A percentile compares a stretch with the other conserved stretches of the same genome.
Conservation (phyloP, 331 rosid genomes). For the Prunus yedoensis region DNA sequence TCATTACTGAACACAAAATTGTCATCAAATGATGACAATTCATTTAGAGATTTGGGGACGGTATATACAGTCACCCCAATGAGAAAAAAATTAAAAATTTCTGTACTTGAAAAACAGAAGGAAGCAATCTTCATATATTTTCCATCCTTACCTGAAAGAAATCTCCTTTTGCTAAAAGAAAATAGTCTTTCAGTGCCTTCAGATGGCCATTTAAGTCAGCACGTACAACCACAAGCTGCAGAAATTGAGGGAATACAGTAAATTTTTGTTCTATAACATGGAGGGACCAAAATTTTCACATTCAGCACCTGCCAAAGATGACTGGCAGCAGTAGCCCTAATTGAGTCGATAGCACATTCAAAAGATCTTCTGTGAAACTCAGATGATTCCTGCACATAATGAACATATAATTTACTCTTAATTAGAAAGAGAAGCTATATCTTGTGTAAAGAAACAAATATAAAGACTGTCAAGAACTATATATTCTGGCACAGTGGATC, state of each 20-base stretch:
- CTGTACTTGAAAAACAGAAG: not conserved
- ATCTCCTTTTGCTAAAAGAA: slow-evolving; percentile 96
- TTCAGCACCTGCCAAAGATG: slow-evolving; percentile 96
- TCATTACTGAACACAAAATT: not conserved
- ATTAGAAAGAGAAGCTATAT: slow-evolving; percentile 9
- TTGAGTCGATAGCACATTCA: slow-evolving; percentile 83
- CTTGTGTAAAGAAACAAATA: slow-evolving; percentile 12
- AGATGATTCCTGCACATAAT: slow-evolving; percentile 71
- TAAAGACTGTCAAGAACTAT: slow-evolving; percentile 12
- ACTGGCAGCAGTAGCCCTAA: slow-evolving; percentile 86
- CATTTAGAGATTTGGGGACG: not conserved
- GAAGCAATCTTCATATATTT: slow-evolving; percentile 6
- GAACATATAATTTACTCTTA: slow-evolving; percentile 18
- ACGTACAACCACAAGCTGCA: slow-evolving; percentile 95
- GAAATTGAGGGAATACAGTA: slow-evolving; percentile 28
- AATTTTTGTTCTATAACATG: slow-evolving; percentile 21
- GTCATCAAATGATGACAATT: not conserved
- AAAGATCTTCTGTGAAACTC: slow-evolving; percentile 94
- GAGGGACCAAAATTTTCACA: slow-evolving; percentile 24
- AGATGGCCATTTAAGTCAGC: slow-evolving; percentile 95
- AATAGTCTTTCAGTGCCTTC: slow-evolving; percentile 91
- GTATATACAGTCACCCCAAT: not conserved
- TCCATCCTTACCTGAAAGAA: slow-evolving; percentile 80
- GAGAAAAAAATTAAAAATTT: not conserved
- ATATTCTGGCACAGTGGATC: slow-evolving; percentile 6